These are phyloP conservation scores for Yamadazyma oceani DNA, from an alignment of 1,139 yeast genomes.

Conservation along the genomic window DNA sequence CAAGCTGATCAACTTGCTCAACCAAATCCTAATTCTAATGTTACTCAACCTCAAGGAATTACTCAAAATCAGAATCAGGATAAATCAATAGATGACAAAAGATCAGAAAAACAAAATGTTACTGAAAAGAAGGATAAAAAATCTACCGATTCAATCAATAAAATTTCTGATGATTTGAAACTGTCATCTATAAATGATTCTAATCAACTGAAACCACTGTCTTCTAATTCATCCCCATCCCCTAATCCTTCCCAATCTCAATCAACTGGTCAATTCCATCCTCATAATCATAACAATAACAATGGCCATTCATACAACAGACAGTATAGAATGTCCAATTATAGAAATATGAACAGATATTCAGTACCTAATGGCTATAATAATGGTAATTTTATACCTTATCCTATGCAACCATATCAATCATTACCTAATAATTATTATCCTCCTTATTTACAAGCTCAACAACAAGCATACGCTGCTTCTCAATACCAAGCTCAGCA, in stretches of 20 bases:
- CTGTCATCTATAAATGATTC: constrained; percentile 3
- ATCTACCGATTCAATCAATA: constrained; percentile 6
- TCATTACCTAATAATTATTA: constrained; percentile 16
- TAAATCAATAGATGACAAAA: background rate
- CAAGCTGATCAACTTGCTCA: no score
- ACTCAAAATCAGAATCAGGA: background rate
- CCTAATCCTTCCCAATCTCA: constrained; percentile 4
- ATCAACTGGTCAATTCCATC: constrained; percentile 1
- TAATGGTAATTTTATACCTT: constrained; percentile 14
- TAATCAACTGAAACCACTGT: constrained; percentile 1
- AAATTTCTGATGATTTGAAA: constrained; percentile 9
- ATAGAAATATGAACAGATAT: constrained; percentile 16
- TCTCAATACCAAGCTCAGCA: constrained; percentile 9
- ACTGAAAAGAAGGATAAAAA: background rate
- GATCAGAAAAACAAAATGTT: no score
- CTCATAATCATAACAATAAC: constrained; percentile 3
- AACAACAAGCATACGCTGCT: constrained; percentile 4
- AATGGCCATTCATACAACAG: constrained; percentile 11
- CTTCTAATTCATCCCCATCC: background rate
- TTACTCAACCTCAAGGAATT: background rate
- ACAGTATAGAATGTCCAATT: constrained; percentile 16
- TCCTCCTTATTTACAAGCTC: constrained; percentile 9
- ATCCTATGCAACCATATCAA: constrained; percentile 15
- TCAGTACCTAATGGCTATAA: constrained; percentile 14
- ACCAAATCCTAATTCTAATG: no score